phyloP scores from a whole-genome alignment of 192 early-diverging fungal genomes.

The Lunasporangiospora selenospora region DNA sequence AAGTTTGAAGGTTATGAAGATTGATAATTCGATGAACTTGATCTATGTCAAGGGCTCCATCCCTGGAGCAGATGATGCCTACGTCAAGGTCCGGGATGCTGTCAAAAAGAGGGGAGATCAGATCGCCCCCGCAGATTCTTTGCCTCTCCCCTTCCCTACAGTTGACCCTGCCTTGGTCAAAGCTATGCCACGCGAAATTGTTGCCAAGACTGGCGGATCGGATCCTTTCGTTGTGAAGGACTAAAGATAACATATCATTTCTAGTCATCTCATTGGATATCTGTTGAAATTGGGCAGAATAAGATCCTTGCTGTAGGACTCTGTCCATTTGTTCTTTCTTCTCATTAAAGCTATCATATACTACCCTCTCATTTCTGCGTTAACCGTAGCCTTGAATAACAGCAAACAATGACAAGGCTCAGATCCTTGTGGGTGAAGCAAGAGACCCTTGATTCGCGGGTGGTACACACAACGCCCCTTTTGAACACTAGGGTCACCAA shows the following conservation, averaged over 20 bases:
- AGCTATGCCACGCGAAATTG: slow-evolving; percentile 56
- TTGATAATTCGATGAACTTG: slow-evolving; percentile 86
- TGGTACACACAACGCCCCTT: too few relatives aligned
- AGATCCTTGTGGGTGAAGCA: too few relatives aligned
- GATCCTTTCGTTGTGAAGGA: slow-evolving; percentile 58
- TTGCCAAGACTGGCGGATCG: slow-evolving; percentile 53
- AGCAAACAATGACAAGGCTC: too few relatives aligned
- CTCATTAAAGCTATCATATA: too few relatives aligned
- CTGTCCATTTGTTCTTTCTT: too few relatives aligned
- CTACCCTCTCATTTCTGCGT: too few relatives aligned
- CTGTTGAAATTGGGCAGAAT: background rate
- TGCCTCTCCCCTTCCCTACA: slow-evolving; percentile 78
- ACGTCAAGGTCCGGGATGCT: slow-evolving; percentile 87
- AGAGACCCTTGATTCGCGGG: too few relatives aligned
- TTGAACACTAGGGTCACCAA: too few relatives aligned
- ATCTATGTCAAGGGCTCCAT: slow-evolving; percentile 94
- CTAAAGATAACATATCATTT: slow-evolving; percentile 6
- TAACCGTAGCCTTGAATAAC: too few relatives aligned
- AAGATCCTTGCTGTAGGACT: too few relatives aligned
- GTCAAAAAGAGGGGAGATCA: slow-evolving; percentile 73
- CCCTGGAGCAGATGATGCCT: slow-evolving; percentile 87
- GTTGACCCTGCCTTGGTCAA: slow-evolving; percentile 52
- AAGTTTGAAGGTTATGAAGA: slow-evolving; percentile 84
- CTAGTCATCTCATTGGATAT: background rate
- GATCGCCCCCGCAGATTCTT: slow-evolving; percentile 66